Percentiles rank a stretch among this genome's conserved stretches.
Evolutionary conservation across 2,329 filamentous ascomycete species (phyloP).

Genomic region (Colletotrichum phormii): DNA sequence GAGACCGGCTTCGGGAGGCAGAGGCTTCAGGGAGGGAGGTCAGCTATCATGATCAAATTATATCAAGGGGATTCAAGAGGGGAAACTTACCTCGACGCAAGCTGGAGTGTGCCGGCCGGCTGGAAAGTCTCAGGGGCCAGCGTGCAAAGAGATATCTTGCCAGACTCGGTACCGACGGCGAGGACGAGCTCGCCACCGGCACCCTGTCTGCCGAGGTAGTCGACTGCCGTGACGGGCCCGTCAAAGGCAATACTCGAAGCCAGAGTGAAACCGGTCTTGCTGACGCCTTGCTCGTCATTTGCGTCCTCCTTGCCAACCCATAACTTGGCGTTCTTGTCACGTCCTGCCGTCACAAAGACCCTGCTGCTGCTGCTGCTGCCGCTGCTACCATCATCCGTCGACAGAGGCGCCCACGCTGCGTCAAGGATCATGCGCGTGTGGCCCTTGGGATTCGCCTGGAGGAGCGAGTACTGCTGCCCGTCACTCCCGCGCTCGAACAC

Average conservation of each 20-base stretch:
- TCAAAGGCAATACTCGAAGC: conserved; percentile 65
- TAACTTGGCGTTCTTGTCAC: conserved; percentile 86
- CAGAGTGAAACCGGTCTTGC: conserved; percentile 60
- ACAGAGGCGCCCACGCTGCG: conserved; percentile 79
- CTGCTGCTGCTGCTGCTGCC: conserved; percentile 37
- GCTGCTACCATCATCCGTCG: conserved; percentile 42
- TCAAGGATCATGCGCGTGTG: conserved; percentile 94
- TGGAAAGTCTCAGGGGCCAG: conserved; percentile 55
- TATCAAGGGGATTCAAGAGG: not conserved
- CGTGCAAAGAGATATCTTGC: conserved; percentile 56
- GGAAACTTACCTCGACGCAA: conserved; percentile 53
- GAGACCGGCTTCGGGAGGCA: conserved; percentile 74
- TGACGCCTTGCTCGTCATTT: conserved; percentile 39
- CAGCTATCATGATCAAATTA: conserved; percentile 18
- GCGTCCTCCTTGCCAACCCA: conserved; percentile 61
- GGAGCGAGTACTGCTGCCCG: conserved; percentile 63
- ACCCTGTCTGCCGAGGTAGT: conserved; percentile 62
- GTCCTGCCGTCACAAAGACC: conserved; percentile 86
- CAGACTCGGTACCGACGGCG: conserved; percentile 69
- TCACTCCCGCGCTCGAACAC: conserved; percentile 72
- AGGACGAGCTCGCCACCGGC: conserved; percentile 54
- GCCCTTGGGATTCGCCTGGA: conserved; percentile 80
- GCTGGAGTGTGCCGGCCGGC: conserved; percentile 45
- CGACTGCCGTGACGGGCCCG: conserved; percentile 76
- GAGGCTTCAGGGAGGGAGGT: conserved; percentile 49